Evolutionary conservation across 257 asterid species (phyloP), one percentile per base, ranked within the genome.

Genomic region (Euphrasia confusa): DNA sequence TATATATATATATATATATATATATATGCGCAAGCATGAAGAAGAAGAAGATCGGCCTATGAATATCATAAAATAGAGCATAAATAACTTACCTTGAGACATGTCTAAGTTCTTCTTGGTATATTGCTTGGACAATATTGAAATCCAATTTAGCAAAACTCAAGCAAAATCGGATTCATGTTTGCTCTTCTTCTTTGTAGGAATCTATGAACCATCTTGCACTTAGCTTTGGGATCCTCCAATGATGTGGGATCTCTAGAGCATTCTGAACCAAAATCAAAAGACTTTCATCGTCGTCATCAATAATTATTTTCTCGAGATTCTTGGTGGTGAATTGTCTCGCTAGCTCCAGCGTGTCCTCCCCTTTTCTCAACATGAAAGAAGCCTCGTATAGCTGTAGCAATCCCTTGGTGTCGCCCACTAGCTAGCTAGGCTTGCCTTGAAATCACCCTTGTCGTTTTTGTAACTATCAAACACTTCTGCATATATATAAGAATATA

Each of bases 321-420:
- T 32, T 71, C 4, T 7, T 61, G 45, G 24, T 83, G 24, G 24
- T 21, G 24, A 21, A 21, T 21, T 21, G 24, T 21, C 24, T 21
- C 24, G 24, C 24, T 21, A 21, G 24, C 24, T 21, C 24, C 24
- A 21, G 24, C 24, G 24, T 21, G 24, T 0, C 24, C 1, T 21
- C 90, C 5, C 81, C 80, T 60, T 72, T 55, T 21, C 47, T 44
- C 68, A 64, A 39, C 10, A 78, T 48, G 69, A 66, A 67, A 2
- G 83, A 83, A 70, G 87, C 85, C 74, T 83, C 90, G 10, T 83
- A 79, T n/a, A 81, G 47, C 40, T 75, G 71, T 24, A 79, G 11
- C 72, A 81, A 27, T 2, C 30, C 37, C 10, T 54, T 54, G 3
- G 32, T 54, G 26, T 54, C n/a, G 13, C 21, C 59, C 12, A n/a